These are phyloP conservation scores for Ormosia emarginata DNA, from an alignment of 306 rosid species.

Conservation along the genomic window DNA sequence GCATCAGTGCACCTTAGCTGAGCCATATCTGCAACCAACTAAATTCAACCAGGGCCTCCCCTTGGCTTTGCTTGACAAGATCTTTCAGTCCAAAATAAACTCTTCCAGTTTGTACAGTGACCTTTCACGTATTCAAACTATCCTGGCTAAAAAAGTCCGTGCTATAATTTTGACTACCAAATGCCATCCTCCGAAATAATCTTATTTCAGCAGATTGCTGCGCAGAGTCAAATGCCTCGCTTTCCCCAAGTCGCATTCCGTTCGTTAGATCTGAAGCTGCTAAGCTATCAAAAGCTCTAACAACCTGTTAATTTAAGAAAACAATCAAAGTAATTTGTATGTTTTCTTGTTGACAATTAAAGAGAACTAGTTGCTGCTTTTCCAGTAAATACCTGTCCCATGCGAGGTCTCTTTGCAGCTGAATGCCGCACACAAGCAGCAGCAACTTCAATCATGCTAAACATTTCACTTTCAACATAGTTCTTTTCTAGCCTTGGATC, in stretches of 20 bases:
- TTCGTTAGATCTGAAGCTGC: constrained; percentile 65
- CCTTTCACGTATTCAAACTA: constrained; percentile 35
- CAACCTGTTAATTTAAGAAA: constrained; percentile 59
- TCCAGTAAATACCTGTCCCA: constrained; percentile 78
- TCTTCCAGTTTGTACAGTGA: constrained; percentile 33
- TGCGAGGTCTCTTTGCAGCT: constrained; percentile 72
- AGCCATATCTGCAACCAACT: constrained; percentile 23
- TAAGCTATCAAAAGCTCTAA: constrained; percentile 77
- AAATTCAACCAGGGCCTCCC: constrained; percentile 9
- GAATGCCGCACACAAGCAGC: constrained; percentile 89
- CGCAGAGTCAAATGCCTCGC: constrained; percentile 61
- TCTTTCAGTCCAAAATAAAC: constrained; percentile 1
- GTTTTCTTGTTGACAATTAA: neutral
- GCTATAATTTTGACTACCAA: constrained; percentile 74
- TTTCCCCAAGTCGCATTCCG: constrained; percentile 87
- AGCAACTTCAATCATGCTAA: constrained; percentile 70
- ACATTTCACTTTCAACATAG: constrained; percentile 63
- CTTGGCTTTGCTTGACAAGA: constrained; percentile 25
- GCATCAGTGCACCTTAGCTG: constrained; percentile 16
- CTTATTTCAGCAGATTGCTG: constrained; percentile 72
- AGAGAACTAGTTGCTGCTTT: neutral
- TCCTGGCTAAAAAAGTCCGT: constrained; percentile 55
- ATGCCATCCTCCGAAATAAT: constrained; percentile 72
- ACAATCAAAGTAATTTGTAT: neutral
- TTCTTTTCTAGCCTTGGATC: constrained; percentile 73